A percentile compares a stretch with the other conserved stretches of the same genome.
phyloP scores from a whole-genome alignment of 768 basidiomycete species.

The Boletus pseudo-olivaceus region DNA sequence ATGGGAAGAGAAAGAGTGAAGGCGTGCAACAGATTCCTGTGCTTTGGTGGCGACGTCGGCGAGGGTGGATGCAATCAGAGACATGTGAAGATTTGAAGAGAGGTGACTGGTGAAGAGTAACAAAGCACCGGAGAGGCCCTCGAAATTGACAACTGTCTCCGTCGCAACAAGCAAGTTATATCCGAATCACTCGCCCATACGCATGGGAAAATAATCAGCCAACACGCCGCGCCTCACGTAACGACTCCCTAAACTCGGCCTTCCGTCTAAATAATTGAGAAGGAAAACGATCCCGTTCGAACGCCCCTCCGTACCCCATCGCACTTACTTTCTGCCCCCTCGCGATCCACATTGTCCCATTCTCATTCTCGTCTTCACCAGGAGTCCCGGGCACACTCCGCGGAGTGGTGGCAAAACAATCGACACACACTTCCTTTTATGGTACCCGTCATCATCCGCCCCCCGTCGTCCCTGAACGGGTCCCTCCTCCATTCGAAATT shows the following conservation, averaged over 20 bases:
- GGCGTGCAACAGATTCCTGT: constrained; percentile 16
- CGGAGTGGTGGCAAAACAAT: constrained; percentile 14
- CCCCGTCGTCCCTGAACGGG: constrained; percentile 23
- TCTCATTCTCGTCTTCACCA: neutral
- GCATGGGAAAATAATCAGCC: constrained; percentile 25
- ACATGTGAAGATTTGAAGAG: constrained; percentile 27
- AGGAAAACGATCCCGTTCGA: neutral
- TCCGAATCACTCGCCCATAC: constrained; percentile 10
- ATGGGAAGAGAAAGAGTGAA: constrained; percentile 2
- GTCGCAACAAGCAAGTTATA: constrained; percentile 32
- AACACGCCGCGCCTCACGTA: constrained; percentile 20
- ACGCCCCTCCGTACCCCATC: neutral
- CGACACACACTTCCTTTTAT: constrained; percentile 6
- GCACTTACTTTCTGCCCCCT: constrained; percentile 7
- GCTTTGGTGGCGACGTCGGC: constrained; percentile 28
- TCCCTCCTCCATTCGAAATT: constrained; percentile 14
- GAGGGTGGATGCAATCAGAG: constrained; percentile 23
- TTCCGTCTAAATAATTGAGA: constrained; percentile 11
- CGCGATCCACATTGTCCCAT: neutral
- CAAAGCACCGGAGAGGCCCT: neutral
- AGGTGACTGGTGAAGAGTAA: constrained; percentile 9
- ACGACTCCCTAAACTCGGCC: neutral
- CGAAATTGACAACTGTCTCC: constrained; percentile 4
- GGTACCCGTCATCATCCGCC: constrained; percentile 10
- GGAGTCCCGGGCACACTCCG: constrained; percentile 8